Evolutionary conservation across 768 basidiomycete genomes (phyloP).

Genomic region (Russula foetens): DNA sequence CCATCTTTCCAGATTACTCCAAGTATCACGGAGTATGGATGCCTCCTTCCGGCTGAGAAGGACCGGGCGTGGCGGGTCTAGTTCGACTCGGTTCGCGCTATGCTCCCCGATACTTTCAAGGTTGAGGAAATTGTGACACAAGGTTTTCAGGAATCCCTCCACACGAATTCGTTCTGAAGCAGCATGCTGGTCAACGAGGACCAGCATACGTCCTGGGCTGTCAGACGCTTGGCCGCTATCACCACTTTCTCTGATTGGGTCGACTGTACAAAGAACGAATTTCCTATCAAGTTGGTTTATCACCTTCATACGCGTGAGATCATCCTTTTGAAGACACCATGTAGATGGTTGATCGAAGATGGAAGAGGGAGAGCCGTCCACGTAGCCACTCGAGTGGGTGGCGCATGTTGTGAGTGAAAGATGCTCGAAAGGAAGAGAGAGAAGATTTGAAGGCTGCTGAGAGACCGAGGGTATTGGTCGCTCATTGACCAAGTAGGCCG

Average conservation of each 20-base stretch:
- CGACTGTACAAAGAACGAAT: constrained; percentile 72
- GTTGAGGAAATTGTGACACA: constrained; percentile 63
- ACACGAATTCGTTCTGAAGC: constrained; percentile 95
- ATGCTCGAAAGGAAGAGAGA: background rate
- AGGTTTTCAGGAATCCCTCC: constrained; percentile 65
- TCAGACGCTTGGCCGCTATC: constrained; percentile 17
- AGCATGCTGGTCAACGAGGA: constrained; percentile 95
- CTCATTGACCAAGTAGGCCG: constrained; percentile 43
- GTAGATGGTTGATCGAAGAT: background rate
- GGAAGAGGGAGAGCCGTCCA: background rate
- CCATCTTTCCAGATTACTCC: constrained; percentile 53
- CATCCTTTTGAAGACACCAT: constrained; percentile 37
- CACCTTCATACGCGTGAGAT: constrained; percentile 49
- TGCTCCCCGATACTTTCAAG: constrained; percentile 19
- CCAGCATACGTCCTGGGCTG: constrained; percentile 32
- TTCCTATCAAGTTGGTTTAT: constrained; percentile 87
- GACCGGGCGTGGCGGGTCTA: constrained; percentile 50
- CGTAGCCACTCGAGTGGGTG: background rate
- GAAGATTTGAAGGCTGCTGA: constrained; percentile 15
- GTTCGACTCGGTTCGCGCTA: constrained; percentile 33
- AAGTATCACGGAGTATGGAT: constrained; percentile 37
- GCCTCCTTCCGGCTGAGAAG: constrained; percentile 64
- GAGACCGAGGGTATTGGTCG: constrained; percentile 36
- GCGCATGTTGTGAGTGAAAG: background rate
- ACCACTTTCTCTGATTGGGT: constrained; percentile 22